These are phyloP conservation scores for Spiromastix sp. DNA, from an alignment of 2,329 filamentous ascomycete genomes.

Conservation along the genomic window DNA sequence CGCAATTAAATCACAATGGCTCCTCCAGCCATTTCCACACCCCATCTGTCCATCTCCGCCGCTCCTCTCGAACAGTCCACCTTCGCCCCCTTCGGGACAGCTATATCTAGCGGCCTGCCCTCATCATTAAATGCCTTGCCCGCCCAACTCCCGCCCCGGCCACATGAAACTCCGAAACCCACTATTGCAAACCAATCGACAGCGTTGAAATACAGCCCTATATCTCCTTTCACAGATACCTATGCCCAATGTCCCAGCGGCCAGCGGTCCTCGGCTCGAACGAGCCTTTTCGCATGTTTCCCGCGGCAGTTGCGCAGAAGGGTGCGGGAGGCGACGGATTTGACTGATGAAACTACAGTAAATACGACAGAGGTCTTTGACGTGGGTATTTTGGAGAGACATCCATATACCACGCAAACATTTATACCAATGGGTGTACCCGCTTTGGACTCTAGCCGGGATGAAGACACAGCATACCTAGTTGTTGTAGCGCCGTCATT, in stretches of 20 bases:
- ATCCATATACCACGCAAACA: constrained; percentile 89
- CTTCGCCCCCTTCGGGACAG: constrained; percentile 74
- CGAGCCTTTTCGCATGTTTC: constrained; percentile 86
- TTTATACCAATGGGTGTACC: constrained; percentile 59
- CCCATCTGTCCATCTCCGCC: constrained; percentile 42
- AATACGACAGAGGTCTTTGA: constrained; percentile 41
- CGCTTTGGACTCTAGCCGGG: constrained; percentile 16
- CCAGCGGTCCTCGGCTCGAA: constrained; percentile 46
- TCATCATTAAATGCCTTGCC: constrained; percentile 38
- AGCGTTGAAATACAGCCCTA: constrained; percentile 74
- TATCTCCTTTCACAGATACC: constrained; percentile 62
- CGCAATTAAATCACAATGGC: too few relatives aligned
- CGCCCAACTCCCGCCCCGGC: constrained; percentile 22
- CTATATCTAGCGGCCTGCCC: constrained; percentile 61
- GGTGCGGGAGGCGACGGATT: constrained; percentile 6
- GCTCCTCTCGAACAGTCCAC: constrained; percentile 55
- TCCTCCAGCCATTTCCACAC: constrained; percentile 24
- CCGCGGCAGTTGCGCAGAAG: constrained; percentile 46
- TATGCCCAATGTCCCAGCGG: constrained; percentile 44
- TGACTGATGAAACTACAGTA: constrained; percentile 7
- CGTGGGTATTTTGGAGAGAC: constrained; percentile 70
- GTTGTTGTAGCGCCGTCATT: constrained; percentile 81
- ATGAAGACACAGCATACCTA: constrained; percentile 47
- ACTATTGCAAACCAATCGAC: constrained; percentile 73
- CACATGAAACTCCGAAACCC: constrained; percentile 15